phyloP scores from a whole-genome alignment of 495 filamentous ascomycete species.

The Penicillium ochrochloron region DNA sequence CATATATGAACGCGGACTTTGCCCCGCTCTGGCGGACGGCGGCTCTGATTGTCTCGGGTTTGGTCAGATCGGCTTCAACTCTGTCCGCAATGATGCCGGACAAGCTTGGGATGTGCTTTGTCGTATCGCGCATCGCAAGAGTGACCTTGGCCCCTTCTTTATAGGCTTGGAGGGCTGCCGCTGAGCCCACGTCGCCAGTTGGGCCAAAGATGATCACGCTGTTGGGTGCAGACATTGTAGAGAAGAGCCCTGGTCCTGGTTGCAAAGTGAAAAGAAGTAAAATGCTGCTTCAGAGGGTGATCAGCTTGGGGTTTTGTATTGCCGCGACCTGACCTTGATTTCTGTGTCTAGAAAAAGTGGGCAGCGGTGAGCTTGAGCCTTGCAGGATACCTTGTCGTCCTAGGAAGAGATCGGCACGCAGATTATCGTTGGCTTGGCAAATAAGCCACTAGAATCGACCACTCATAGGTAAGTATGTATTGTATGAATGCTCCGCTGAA shows the following conservation, averaged over 20 bases:
- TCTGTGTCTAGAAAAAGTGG: background rate
- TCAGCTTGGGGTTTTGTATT: background rate
- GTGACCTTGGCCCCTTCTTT: constrained; percentile 17
- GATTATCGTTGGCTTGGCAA: background rate
- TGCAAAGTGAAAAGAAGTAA: background rate
- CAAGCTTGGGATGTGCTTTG: constrained; percentile 13
- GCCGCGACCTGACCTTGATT: background rate
- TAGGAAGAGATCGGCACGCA: background rate
- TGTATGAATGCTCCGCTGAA: too few relatives aligned
- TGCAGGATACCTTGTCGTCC: background rate
- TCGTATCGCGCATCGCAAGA: constrained; percentile 27
- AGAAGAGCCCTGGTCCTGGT: background rate
- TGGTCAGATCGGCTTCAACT: constrained; percentile 24
- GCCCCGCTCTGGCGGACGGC: constrained; percentile 22
- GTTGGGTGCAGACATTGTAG: background rate
- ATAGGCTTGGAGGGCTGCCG: constrained; percentile 49
- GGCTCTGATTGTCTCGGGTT: constrained; percentile 22
- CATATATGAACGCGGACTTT: constrained; percentile 27
- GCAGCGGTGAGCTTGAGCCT: background rate
- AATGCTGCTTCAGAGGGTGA: background rate
- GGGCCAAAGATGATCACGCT: constrained; percentile 20
- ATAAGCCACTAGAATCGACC: background rate
- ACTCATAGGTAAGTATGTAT: too few relatives aligned
- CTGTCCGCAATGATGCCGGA: background rate
- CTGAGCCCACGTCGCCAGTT: constrained; percentile 23